Base-by-base conservation (phyloP, 345 rosid species). In the Jatropha curcas region DNA sequence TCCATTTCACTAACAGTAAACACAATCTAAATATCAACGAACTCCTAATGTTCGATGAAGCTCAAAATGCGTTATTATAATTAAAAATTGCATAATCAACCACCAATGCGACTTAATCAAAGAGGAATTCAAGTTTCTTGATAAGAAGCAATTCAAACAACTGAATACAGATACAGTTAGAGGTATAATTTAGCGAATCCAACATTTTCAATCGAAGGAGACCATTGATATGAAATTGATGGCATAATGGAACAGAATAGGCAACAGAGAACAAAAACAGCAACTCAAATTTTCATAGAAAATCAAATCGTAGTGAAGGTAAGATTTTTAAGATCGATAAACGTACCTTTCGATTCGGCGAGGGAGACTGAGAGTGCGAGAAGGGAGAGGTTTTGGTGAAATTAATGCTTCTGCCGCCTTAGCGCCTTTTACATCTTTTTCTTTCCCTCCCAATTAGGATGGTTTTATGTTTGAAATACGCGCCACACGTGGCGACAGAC, bases 371-470 rank as follows among this genome's bases (percentile, higher is more conserved):
- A 67, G 3, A n/a, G 16, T 3, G 16, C 43, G 45, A 22, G 5
- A 19, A 5, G 13, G 5, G 37, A 22, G 34, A 39, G 37, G 45
- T 14, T 50, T 16, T 25, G n/a, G 60, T 6, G 58, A 50, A 35
- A 65, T 5, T 34, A 2, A 4, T 11, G 4, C 50, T 37, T 65
- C 65, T 52, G 70, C 70, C 67, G 64, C 71, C 48, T 67, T 66
- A 10, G 66, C 79, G 77, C 79, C 74, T 13, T 63, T 35, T 52
- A 28, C 35, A 68, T 53, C 48, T 51, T 37, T n/a, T 34, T 7
- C 5, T 51, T 79, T 75, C 79, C 82, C 82, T 72, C 79, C 67
- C 16, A 67, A 74, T 51, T 53, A 27, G 25, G 22, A 9, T 33
- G 5, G 52, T 64, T 17, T 48, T n/a, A 27, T 31, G 28, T 72